A percentile compares a stretch with the other conserved stretches of the same genome.
phyloP scores from a whole-genome alignment of 331 rosid species.

The Phaseolus coccineus region DNA sequence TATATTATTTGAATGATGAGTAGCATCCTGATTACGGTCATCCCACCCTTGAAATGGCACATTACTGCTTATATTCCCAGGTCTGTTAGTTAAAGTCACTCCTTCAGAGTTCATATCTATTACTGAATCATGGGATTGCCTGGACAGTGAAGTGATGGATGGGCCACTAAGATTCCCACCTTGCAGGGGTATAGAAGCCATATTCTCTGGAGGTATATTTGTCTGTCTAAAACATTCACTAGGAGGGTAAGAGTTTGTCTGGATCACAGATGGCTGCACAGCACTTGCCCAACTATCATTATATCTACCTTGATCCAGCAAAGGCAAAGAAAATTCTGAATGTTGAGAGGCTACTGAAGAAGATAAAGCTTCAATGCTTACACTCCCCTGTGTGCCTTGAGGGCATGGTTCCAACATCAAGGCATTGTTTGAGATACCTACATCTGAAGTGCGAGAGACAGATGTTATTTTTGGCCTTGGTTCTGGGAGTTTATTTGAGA shows the following conservation, averaged over 20 bases:
- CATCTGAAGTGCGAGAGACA: conserved; percentile 42
- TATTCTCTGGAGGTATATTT: conserved; percentile 50
- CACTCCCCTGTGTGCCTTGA: conserved; percentile 53
- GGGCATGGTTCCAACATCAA: conserved; percentile 51
- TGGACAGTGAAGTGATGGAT: conserved; percentile 56
- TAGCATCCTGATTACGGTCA: conserved; percentile 56
- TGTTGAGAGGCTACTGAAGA: conserved; percentile 51
- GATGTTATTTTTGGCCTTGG: conserved; percentile 46
- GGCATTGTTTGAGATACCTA: conserved; percentile 51
- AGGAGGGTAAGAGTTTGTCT: conserved; percentile 57
- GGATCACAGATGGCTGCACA: conserved; percentile 57
- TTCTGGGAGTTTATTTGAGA: conserved; percentile 49
- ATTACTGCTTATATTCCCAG: conserved; percentile 49
- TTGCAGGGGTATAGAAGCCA: conserved; percentile 53
- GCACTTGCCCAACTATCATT: conserved; percentile 60
- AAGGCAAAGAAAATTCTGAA: conserved; percentile 55
- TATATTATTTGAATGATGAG: conserved; percentile 47
- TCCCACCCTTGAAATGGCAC: conserved; percentile 66
- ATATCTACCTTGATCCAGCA: conserved; percentile 60
- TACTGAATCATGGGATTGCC: conserved; percentile 56
- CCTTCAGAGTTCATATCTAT: conserved; percentile 55
- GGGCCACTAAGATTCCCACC: conserved; percentile 54
- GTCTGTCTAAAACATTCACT: conserved; percentile 53
- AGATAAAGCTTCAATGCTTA: conserved; percentile 57
- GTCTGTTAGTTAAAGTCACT: conserved; percentile 43